Base-by-base conservation (phyloP, 2,329 filamentous ascomycete genomes). In the Aspergillus fructus region DNA sequence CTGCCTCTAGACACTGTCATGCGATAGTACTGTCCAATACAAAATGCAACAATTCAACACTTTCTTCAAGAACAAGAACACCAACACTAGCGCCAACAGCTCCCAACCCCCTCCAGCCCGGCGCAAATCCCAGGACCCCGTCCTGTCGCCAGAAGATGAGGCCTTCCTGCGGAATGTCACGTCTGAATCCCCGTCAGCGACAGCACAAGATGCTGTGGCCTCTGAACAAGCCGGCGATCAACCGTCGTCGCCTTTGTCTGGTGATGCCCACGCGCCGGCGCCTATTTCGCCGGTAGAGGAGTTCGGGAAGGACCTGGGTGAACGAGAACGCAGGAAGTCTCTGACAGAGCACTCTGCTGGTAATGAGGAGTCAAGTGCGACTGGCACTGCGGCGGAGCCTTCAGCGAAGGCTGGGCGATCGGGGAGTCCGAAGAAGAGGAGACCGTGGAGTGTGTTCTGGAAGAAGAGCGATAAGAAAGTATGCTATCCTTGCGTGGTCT, bases 91-190 rank as follows among this genome's bases (percentile, higher is more conserved):
- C 19, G 17, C 45, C 37, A 24, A 27, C 15, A 33, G 40, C 8
- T 12, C 48, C 15, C 23, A 23, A 49, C 73, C 67, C 43, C 66
- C 69, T 42, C 67, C 68, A 15, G 71, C 73, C 57, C 64, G 67
- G 61, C 52, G 64, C 53, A 55, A 67, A 54, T 60, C 70, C 4
- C 72, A 72, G 30, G 70, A 68, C 49, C 78, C 65, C 67, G 79
- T 87, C 3, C 68, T 87, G n/a, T 84, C 81, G 17, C 78, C 83
- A n/a, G 84, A 85, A 64, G 85, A 87, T 60, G 82, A 86, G 63
- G 75, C 78, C 52, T 87, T 86, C 63, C 71, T 87, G 34, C 74
- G 78, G 53, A 73, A 74, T 34, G 79, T 85, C 33, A 79, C 79
- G 3, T 76, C 79, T 7, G 75, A 79, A 37, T 69, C 34, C 15